phyloP scores from a whole-genome alignment of 768 basidiomycete species.

The Boletus barrowsii region DNA sequence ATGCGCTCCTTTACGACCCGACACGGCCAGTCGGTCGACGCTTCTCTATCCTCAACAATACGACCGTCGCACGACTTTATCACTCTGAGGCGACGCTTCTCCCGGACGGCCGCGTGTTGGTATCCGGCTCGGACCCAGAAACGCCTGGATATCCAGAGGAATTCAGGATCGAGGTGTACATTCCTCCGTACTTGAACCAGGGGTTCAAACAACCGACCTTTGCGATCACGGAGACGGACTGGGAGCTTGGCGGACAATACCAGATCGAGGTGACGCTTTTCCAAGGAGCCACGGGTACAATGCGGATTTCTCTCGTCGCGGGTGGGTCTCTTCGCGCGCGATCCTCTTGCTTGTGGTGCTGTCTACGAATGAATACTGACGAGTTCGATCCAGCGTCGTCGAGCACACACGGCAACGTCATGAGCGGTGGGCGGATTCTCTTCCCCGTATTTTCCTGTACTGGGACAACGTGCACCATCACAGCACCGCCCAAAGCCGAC shows the following conservation, averaged over 20 bases:
- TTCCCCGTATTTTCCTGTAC: conserved; percentile 71
- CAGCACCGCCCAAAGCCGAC: conserved; percentile 63
- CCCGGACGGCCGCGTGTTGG: conserved; percentile 69
- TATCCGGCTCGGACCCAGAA: conserved; percentile 72
- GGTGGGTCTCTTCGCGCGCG: conserved; percentile 36
- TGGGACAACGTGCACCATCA: conserved; percentile 72
- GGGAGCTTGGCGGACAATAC: conserved; percentile 55
- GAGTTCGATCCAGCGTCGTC: conserved; percentile 49
- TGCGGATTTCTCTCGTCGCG: conserved; percentile 64
- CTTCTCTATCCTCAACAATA: conserved; percentile 62
- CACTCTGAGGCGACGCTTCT: conserved; percentile 76
- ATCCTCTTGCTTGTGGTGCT: neutral
- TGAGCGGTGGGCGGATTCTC: conserved; percentile 63
- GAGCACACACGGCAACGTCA: conserved; percentile 74
- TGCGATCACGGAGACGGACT: conserved; percentile 57
- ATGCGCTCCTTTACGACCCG: conserved; percentile 71
- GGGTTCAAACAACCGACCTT: conserved; percentile 62
- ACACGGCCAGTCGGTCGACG: conserved; percentile 54
- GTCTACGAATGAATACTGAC: neutral
- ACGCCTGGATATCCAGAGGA: conserved; percentile 62
- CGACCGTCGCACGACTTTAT: conserved; percentile 72
- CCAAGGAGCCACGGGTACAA: conserved; percentile 39
- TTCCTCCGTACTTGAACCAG: conserved; percentile 78
- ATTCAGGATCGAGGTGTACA: conserved; percentile 75
- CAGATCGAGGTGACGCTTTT: conserved; percentile 45